Conservation (phyloP, 805 yeast genomes). For the Ogataea chonburiensis region DNA sequence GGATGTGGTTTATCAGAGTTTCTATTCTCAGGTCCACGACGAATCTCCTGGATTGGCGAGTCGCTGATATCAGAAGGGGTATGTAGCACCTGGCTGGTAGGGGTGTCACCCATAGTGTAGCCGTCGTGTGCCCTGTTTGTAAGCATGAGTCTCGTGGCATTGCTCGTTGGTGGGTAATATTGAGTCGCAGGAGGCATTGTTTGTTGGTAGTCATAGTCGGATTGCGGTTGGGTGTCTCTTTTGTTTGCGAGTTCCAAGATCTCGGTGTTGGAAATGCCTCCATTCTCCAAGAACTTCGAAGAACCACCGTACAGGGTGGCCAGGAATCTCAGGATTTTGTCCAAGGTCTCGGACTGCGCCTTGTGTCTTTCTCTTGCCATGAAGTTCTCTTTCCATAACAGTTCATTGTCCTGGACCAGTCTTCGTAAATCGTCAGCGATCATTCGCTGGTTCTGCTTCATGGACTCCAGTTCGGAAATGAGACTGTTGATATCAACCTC, state of each 20-base stretch:
- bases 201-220: conserved; percentile 18
- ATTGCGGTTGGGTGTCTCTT: conserved; percentile 13
- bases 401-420: conserved; percentile 81
- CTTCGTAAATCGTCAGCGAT: conserved; percentile 84
- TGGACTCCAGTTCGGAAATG: conserved; percentile 67
- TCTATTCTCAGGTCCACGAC: conserved; percentile 32
- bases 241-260: conserved; percentile 20
- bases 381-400: conserved; percentile 87
- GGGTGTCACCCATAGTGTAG: conserved; percentile 8
- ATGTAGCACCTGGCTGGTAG: conserved; percentile 4
- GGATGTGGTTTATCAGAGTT: conserved; percentile 17
- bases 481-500: conserved; percentile 52
- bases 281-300: conserved; percentile 34
- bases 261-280: conserved; percentile 17
- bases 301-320: conserved; percentile 79
- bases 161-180: conserved; percentile 10
- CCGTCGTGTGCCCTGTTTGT: conserved; percentile 28
- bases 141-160: conserved; percentile 27
- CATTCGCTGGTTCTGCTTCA: conserved; percentile 74
- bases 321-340: conserved; percentile 80
- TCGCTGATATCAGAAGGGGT: conserved; percentile 16
- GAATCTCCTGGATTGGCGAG: conserved; percentile 32
- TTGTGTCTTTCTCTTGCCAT: conserved; percentile 81
- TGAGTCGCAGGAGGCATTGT: conserved; percentile 10
- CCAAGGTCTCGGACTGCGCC: conserved; percentile 83